A percentile compares a stretch with the other conserved stretches of the same genome.
phyloP scores from a whole-genome alignment of 495 filamentous ascomycete genomes.

The Aspergillus affinis region DNA sequence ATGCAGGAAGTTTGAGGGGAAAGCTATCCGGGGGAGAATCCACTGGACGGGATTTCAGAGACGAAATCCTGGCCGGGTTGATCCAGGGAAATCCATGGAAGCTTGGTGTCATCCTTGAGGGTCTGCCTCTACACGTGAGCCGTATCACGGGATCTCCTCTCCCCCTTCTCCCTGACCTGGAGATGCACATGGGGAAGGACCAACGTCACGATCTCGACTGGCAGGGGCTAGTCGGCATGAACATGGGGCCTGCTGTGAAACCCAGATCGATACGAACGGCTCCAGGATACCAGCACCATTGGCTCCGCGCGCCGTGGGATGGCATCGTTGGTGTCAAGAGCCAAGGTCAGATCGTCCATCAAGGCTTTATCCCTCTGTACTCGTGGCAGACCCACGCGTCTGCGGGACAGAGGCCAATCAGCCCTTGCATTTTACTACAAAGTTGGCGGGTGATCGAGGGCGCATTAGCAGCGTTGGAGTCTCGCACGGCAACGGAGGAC shows the following conservation, averaged over 20 bases:
- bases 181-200: neutral
- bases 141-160: neutral
- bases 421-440: neutral
- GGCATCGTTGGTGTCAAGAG: neutral
- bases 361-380: neutral
- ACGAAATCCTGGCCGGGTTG: neutral
- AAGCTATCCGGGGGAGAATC: neutral
- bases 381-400: neutral
- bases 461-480: neutral
- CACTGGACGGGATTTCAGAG: neutral
- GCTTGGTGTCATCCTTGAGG: neutral
- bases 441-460: neutral
- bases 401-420: neutral
- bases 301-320: neutral
- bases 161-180: neutral
- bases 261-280: neutral
- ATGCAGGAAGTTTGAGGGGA: constrained; percentile 5
- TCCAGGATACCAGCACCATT: neutral
- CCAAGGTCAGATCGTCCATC: neutral
- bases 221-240: neutral
- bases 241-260: neutral
- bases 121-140: neutral
- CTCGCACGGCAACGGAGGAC: neutral
- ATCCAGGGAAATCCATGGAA: neutral
- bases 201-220: neutral